A percentile compares a stretch with the other conserved stretches of the same genome.
These are phyloP conservation scores for Drechslerella dactyloides DNA, from an alignment of 2,329 filamentous ascomycete genomes.

Conservation along the genomic window DNA sequence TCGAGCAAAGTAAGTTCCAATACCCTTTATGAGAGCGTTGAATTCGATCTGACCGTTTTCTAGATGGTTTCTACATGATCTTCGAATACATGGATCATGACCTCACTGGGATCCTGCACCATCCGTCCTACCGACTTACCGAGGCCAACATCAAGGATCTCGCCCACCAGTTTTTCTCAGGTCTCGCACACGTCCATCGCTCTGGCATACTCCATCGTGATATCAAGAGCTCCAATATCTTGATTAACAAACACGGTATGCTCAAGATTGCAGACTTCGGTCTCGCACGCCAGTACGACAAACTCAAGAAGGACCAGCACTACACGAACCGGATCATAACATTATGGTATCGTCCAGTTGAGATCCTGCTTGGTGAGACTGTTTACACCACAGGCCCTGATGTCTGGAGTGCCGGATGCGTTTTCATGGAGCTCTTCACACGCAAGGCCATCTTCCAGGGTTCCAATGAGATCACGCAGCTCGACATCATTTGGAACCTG, in stretches of 20 bases:
- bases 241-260: conserved; percentile 86
- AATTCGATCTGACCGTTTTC: conserved; percentile 15
- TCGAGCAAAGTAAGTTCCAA: conserved; percentile 72
- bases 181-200: conserved; percentile 88
- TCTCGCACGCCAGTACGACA: conserved; percentile 92
- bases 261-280: conserved; percentile 96
- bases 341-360: conserved; percentile 94
- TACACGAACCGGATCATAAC: conserved; percentile 99
- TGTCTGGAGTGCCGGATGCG: conserved; percentile 96
- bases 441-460: conserved; percentile 92
- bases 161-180: conserved; percentile 89
- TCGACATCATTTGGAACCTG: conserved; percentile 94
- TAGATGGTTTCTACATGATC: conserved; percentile 96
- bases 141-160: conserved; percentile 89
- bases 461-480: conserved; percentile 91
- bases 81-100: conserved; percentile 98
- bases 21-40: neutral
- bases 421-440: conserved; percentile 95
- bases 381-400: conserved; percentile 89
- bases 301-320: conserved; percentile 79
- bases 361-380: conserved; percentile 88
- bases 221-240: conserved; percentile 97
- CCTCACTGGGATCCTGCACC: conserved; percentile 90
- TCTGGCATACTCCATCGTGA: conserved; percentile 94
- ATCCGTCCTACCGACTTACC: conserved; percentile 86